Base-by-base conservation (phyloP, 2,329 filamentous ascomycete genomes). In the Trichophyton mentagrophytes region DNA sequence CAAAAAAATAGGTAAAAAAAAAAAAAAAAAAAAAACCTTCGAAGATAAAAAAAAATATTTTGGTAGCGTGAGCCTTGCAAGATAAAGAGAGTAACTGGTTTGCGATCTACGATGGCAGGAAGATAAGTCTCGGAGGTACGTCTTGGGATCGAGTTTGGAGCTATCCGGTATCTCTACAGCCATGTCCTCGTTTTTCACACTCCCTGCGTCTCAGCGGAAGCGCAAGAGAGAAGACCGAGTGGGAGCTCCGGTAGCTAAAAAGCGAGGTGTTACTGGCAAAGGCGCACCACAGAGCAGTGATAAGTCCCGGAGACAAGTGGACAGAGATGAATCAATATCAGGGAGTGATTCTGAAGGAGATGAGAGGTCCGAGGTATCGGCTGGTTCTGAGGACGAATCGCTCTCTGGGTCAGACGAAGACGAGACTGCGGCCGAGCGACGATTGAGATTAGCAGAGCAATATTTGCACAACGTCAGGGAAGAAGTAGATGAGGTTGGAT, bases 181-280 rank as follows among this genome's bases (percentile, higher is more conserved):
- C 27, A 95, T 95, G 91, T 95, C 92, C 69, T 96, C 91, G 44
- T 99, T 97, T 76, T 99, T 99, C 76, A 96, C 91, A 58, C 79
- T 87, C 44, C 90, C 93, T 4, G 87, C 88, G 46, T 87, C 88
- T 58, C 87, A 92, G 70, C 89, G 89, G 78, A 97, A 97, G 81
- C 82, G 93, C 68, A 97, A 97, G 80, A 82, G 91, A 63, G 79
- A 80, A 27, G 74, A 78, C 61, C 72, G 70, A 60, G 65, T 73
- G 60, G 69, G 72, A 61, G 74, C 72, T 61, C 70, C 76, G 56
- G 73, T 72, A 64, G 71, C 74, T 38, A 78, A 79, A 67, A 77
- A 76, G 67, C 70, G 74, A 68, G 75, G 72, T 61, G 73, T 75
- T 42, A 70, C 73, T 63, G 67, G 67, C 57, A 72, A 72, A 62